Evolutionary conservation across 192 early-diverging fungal species (phyloP).

Genomic region (Helicostylum pulchrum): DNA sequence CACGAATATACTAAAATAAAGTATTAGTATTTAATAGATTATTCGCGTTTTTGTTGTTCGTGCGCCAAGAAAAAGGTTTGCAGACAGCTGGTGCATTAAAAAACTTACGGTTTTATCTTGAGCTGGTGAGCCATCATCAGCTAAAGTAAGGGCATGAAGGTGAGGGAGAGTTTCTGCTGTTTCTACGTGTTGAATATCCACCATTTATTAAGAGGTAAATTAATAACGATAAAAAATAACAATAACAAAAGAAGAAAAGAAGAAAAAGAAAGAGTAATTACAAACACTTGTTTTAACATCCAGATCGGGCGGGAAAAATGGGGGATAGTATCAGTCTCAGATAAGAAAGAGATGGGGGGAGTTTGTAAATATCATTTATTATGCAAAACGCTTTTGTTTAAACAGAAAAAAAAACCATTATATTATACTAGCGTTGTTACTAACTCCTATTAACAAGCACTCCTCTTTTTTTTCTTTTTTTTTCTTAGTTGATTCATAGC

Average conservation of each 20-base stretch:
- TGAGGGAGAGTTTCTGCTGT: slow-evolving; percentile 6
- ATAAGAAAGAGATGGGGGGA: slow-evolving; percentile 9
- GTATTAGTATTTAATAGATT: neutral
- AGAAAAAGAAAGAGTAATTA: neutral
- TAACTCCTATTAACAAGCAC: too few species aligned
- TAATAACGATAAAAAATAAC: neutral
- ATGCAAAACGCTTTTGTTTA: slow-evolving; percentile 1
- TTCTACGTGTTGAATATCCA: neutral
- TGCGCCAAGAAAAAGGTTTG: neutral
- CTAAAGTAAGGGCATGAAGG: slow-evolving; percentile 49
- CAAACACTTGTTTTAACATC: too few species aligned
- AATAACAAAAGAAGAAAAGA: slow-evolving; percentile 8
- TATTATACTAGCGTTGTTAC: too few species aligned
- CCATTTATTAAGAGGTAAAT: too few species aligned
- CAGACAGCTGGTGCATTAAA: neutral
- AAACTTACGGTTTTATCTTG: slow-evolving; percentile 45
- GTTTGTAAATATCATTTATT: neutral
- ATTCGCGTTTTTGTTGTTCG: neutral
- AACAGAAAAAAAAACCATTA: too few species aligned
- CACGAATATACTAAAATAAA: slow-evolving; percentile 62
- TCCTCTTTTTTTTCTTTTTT: too few species aligned
- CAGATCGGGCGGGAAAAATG: neutral
- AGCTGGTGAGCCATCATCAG: slow-evolving; percentile 57
- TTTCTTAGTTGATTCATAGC: too few species aligned
- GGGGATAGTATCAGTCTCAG: slow-evolving; percentile 18